phyloP scores from a whole-genome alignment of 208 protist genomes.

The Acanthamoeba royreba region DNA sequence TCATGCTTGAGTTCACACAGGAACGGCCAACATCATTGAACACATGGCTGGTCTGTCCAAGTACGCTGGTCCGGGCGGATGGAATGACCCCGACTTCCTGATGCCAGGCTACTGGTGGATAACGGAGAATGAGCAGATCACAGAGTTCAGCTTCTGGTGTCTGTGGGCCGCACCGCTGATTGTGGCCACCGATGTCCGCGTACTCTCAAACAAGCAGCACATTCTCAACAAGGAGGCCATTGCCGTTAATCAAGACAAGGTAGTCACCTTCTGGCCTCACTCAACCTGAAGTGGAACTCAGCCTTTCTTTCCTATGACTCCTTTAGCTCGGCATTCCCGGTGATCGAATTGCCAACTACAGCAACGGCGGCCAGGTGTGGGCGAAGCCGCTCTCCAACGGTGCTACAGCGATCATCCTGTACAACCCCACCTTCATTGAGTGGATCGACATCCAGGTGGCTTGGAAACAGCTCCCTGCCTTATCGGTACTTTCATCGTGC shows the following conservation, averaged over 20 bases:
- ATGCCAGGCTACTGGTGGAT: slow-evolving; percentile 16
- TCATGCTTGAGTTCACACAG: background rate
- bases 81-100: slow-evolving; percentile 58
- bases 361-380: slow-evolving; percentile 48
- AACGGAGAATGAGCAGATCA: background rate
- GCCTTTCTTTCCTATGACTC: background rate
- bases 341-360: slow-evolving; percentile 23
- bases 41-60: background rate
- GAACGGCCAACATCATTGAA: slow-evolving; percentile 42
- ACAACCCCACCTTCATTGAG: background rate
- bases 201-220: slow-evolving; percentile 41
- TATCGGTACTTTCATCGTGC: background rate
- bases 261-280: background rate
- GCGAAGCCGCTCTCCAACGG: slow-evolving; percentile 48
- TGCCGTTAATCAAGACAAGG: slow-evolving; percentile 53
- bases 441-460: background rate
- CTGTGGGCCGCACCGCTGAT: slow-evolving; percentile 42
- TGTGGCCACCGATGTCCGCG: slow-evolving; percentile 47
- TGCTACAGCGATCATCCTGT: slow-evolving; percentile 14
- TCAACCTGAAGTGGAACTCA: background rate
- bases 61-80: background rate
- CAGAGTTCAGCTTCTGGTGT: slow-evolving; percentile 54
- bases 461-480: background rate
- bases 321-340: slow-evolving; percentile 15
- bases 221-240: slow-evolving; percentile 61